Evolutionary conservation across 2,329 filamentous ascomycete species (phyloP), one percentile per base, ranked within the genome.

Genomic region (Aspergillus transmontanensis): DNA sequence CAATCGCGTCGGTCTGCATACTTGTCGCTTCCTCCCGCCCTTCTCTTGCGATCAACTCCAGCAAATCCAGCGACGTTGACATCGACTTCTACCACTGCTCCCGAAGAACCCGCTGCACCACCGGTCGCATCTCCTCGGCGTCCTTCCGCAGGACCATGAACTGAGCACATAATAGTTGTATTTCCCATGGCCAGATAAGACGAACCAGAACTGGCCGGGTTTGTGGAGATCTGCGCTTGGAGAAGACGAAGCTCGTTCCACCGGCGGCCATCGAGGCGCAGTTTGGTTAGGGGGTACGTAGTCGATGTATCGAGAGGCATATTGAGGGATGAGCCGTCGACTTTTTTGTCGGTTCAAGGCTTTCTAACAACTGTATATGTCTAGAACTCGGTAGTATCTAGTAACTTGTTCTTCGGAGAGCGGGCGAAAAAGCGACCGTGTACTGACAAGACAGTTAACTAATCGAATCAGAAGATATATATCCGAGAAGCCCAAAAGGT

Each of bases 251-350:
- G 87, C 79, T 99, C 95, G 82, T 99, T 98, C 95, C 95, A 99
- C 71, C 95, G 89, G 65, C 95, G 89, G 65, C 91, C 91, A 75
- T 91, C 94, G 68, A 92, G 89, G 74, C 91, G 90, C 66, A 94
- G 85, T 59, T 95, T 90, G 66, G 93, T 93, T 66, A 97, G 87
- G 57, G 89, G 88, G 84, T 97, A 98, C 65, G 92, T 93, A 58
- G 92, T 93, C 14, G 92, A 94, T 9, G 93, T 97, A 80, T 97
- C 94, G 77, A 98, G 92, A 63, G 94, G 94, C 94, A 97, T 97
- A 70, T 68, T 80, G 65, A 39, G 39, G 19, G 48, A 26, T 56
- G 48, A 28, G 16, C 36, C 16, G n/a, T n/a, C 41, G 48, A 32
- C 16, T 57, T 21, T 16, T 46, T 46, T 26, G 53, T 34, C 58